Conservation (phyloP, 208 protist genomes). For the Jaenimonas drosophilae region DNA sequence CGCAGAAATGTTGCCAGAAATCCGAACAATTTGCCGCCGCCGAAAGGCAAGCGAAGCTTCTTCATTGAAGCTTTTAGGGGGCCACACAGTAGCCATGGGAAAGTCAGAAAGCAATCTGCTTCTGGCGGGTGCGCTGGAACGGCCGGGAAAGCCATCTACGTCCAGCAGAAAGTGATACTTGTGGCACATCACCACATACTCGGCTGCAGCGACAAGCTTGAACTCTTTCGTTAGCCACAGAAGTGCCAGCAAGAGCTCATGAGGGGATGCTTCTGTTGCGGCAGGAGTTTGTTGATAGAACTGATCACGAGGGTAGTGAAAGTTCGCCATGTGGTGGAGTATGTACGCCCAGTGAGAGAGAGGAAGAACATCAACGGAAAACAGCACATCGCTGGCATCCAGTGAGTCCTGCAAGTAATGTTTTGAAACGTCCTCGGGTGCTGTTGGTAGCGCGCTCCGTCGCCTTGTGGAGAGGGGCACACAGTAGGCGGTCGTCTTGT, state of each 20-base stretch:
- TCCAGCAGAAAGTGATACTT: constrained; percentile 42
- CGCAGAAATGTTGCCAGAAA: background rate
- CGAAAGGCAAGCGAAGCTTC: constrained; percentile 24
- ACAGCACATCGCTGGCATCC: background rate
- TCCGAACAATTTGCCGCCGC: constrained; percentile 11
- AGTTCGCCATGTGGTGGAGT: constrained; percentile 32
- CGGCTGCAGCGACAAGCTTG: constrained; percentile 41
- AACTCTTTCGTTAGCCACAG: constrained; percentile 71
- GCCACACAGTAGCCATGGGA: constrained; percentile 35
- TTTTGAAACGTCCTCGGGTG: too few species aligned
- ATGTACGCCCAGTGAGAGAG: constrained; percentile 38
- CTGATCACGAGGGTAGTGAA: constrained; percentile 50
- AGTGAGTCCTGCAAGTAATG: too few species aligned
- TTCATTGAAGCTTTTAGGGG: constrained; percentile 54
- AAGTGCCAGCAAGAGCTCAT: constrained; percentile 65
- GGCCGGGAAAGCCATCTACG: background rate
- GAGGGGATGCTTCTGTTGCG: constrained; percentile 14
- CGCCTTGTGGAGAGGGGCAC: too few species aligned
- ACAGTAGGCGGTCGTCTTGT: too few species aligned
- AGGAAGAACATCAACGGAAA: constrained; percentile 6
- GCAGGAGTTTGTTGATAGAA: constrained; percentile 69
- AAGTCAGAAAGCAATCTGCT: constrained; percentile 23
- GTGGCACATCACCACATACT: constrained; percentile 51
- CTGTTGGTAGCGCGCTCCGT: too few species aligned
- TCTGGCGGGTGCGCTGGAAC: background rate